A percentile compares a stretch with the other conserved stretches of the same genome.
These are phyloP conservation scores for Fusarium coicis DNA, from an alignment of 2,329 filamentous ascomycete species.

Conservation along the genomic window DNA sequence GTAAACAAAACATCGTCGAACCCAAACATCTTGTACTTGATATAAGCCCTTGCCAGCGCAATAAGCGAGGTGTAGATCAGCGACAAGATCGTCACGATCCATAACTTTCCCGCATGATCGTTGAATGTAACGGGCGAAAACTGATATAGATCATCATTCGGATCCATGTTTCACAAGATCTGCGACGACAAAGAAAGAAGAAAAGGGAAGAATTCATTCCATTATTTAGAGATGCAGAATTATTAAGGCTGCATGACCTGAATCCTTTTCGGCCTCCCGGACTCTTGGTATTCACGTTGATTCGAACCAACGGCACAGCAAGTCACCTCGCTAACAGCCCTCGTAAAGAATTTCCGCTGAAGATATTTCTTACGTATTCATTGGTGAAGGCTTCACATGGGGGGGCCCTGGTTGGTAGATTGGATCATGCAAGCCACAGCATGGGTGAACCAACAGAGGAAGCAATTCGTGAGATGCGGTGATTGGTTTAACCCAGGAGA, in stretches of 20 bases:
- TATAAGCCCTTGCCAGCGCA: conserved; percentile 25
- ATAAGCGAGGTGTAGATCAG: conserved; percentile 35
- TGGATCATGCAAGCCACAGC: neutral
- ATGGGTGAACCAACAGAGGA: neutral
- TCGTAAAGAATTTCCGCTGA: neutral
- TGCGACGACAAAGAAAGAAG: neutral
- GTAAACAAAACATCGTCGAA: conserved; percentile 30
- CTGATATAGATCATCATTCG: neutral
- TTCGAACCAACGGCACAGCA: neutral
- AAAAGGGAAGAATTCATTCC: neutral
- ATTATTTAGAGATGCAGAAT: neutral
- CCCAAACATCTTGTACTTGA: conserved; percentile 39
- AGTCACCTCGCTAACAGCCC: neutral
- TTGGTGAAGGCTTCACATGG: neutral
- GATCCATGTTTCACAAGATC: conserved; percentile 13
- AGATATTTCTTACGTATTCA: neutral
- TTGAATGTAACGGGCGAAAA: conserved; percentile 29
- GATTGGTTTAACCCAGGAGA: neutral
- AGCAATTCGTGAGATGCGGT: neutral
- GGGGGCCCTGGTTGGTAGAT: neutral
- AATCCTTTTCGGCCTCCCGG: neutral
- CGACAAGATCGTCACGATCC: conserved; percentile 37
- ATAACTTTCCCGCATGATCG: conserved; percentile 37
- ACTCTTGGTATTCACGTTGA: neutral
- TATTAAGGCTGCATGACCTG: neutral